These are phyloP conservation scores for Auricularia cornea DNA, from an alignment of 768 basidiomycete genomes.

Conservation along the genomic window DNA sequence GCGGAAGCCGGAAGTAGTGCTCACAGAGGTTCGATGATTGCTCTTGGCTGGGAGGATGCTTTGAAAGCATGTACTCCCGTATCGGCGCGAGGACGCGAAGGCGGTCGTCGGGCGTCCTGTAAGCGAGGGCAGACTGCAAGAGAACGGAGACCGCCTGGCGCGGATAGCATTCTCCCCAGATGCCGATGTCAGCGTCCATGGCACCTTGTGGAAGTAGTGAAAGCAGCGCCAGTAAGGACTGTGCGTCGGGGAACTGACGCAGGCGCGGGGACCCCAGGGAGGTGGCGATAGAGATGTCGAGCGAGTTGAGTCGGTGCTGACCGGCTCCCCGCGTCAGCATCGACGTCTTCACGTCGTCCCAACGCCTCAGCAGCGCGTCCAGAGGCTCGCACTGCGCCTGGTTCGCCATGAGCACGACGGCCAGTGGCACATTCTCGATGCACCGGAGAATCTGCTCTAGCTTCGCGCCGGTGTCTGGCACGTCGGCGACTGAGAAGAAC, in stretches of 20 bases:
- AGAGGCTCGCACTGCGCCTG: background rate
- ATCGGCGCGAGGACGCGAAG: constrained; percentile 16
- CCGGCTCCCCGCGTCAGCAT: constrained; percentile 7
- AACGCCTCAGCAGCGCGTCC: background rate
- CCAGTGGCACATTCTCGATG: background rate
- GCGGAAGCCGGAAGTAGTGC: no score
- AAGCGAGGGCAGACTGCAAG: constrained; percentile 13
- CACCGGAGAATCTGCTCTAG: background rate
- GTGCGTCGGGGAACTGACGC: constrained; percentile 16
- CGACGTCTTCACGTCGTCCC: background rate
- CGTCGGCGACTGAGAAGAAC: background rate
- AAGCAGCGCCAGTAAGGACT: constrained; percentile 20
- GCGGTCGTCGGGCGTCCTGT: constrained; percentile 11
- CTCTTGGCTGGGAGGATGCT: no score
- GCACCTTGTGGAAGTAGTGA: constrained; percentile 25
- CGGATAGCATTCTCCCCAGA: constrained; percentile 8
- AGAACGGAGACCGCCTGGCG: constrained; percentile 9
- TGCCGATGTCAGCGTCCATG: constrained; percentile 2
- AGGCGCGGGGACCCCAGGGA: constrained; percentile 25
- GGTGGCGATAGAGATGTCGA: constrained; percentile 24
- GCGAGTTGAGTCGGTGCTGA: constrained; percentile 9
- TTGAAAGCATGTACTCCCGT: constrained; percentile 10
- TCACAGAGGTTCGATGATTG: no score
- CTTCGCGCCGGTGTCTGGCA: background rate
- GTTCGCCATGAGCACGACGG: background rate